These are phyloP conservation scores for Diplotaxis tenuifolia DNA, from an alignment of 345 rosid genomes.

Conservation along the genomic window DNA sequence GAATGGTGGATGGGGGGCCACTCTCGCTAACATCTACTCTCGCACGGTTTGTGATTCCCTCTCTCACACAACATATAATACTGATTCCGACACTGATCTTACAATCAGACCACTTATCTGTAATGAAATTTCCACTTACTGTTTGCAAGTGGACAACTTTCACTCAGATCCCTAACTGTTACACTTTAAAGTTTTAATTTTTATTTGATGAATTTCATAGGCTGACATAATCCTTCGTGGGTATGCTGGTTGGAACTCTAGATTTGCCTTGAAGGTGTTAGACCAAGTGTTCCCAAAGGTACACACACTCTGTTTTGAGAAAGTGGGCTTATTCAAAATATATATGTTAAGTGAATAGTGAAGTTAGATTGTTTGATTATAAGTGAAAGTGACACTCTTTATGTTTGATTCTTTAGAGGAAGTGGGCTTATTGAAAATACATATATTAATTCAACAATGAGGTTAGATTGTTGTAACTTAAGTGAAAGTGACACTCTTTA, in stretches of 20 bases:
- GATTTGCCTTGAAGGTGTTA: constrained; percentile 36
- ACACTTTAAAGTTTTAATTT: neutral
- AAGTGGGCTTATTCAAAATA: neutral
- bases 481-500: constrained; percentile 1
- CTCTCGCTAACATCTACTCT: constrained; percentile 70
- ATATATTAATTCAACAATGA: neutral
- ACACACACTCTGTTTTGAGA: neutral
- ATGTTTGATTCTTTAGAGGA: neutral
- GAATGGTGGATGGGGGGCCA: constrained; percentile 77
- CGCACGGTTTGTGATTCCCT: constrained; percentile 52
- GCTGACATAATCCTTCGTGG: constrained; percentile 83
- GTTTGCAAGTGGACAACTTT: neutral
- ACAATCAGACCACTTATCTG: neutral
- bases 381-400: neutral
- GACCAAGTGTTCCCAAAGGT: constrained; percentile 85
- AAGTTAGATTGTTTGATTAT: neutral
- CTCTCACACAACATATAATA: too few species aligned
- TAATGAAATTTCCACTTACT: neutral
- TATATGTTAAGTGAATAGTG: neutral
- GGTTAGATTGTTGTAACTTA: neutral
- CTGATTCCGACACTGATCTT: neutral
- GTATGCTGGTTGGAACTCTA: constrained; percentile 66
- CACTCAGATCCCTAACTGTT: neutral
- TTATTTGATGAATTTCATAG: constrained; percentile 39
- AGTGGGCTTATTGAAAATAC: neutral